Conservation (phyloP, 495 filamentous ascomycete species). For the Apiosordaria backusii region DNA sequence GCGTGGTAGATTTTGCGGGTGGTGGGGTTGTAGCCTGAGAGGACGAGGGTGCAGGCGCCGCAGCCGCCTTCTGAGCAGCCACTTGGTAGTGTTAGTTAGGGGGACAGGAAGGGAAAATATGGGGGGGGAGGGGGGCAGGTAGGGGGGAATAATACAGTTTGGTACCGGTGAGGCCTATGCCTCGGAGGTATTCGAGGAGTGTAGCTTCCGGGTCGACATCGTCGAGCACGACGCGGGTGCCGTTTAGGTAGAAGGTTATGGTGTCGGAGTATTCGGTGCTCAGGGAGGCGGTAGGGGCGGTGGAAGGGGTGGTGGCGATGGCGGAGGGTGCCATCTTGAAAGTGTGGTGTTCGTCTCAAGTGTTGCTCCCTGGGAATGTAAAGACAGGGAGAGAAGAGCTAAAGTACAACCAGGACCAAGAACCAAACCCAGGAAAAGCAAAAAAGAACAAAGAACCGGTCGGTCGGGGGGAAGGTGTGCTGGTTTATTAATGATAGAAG, state of each 20-base stretch:
- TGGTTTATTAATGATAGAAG: not conserved
- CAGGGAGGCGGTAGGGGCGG: conserved; percentile 27
- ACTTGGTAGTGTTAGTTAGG: conserved; percentile 35
- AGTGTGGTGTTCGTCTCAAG: not conserved
- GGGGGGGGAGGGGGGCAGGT: not conserved
- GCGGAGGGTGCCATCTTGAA: conserved; percentile 46
- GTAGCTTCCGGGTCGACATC: conserved; percentile 88
- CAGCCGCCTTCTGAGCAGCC: conserved; percentile 95
- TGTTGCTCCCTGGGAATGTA: not conserved
- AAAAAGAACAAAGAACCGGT: not conserved
- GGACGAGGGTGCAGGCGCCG: conserved; percentile 93
- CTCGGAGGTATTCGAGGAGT: conserved; percentile 84
- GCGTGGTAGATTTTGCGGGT: conserved; percentile 88
- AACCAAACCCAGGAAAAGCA: not conserved
- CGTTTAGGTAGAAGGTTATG: conserved; percentile 90
- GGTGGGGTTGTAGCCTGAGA: conserved; percentile 89
- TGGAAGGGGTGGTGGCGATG: conserved; percentile 39
- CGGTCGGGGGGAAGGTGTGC: not conserved
- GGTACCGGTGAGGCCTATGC: conserved; percentile 78
- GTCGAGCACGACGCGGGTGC: conserved; percentile 82
- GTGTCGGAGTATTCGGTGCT: conserved; percentile 45
- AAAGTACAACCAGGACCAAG: not conserved
- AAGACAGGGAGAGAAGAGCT: not conserved
- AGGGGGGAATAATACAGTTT: conserved; percentile 45
- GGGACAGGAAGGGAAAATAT: too few relatives aligned